A percentile compares a stretch with the other conserved stretches of the same genome.
phyloP scores from a whole-genome alignment of 2,329 filamentous ascomycete species.

The Cephalotrichum gorgonifer region DNA sequence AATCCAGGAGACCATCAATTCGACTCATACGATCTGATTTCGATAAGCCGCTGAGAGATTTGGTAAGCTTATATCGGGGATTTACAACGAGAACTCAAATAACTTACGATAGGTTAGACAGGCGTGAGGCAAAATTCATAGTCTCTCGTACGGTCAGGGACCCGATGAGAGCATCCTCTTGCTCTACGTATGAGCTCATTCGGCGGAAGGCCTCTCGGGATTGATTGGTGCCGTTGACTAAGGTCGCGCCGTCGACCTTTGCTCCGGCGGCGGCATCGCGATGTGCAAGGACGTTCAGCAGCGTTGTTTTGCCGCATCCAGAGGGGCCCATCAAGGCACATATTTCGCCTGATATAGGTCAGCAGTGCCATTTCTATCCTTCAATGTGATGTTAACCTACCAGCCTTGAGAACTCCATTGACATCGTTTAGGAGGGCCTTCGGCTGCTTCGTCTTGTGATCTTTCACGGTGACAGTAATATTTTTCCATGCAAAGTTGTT shows the following conservation, averaged over 20 bases:
- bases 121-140: conserved; percentile 63
- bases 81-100: neutral
- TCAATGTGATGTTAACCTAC: too few species aligned
- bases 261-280: conserved; percentile 32
- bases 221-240: conserved; percentile 49
- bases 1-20: conserved; percentile 55
- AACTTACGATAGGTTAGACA: conserved; percentile 45
- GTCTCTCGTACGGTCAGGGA: conserved; percentile 74
- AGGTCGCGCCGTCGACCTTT: conserved; percentile 37
- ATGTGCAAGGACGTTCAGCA: conserved; percentile 69
- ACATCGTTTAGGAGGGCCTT: conserved; percentile 9
- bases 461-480: conserved; percentile 60
- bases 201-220: conserved; percentile 47
- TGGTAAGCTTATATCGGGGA: too few species aligned
- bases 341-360: conserved; percentile 47
- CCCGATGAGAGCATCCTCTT: conserved; percentile 77
- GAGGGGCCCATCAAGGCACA: conserved; percentile 74
- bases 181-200: conserved; percentile 72
- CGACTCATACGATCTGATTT: conserved; percentile 48
- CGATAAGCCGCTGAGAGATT: conserved; percentile 19
- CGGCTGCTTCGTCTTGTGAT: conserved; percentile 30
- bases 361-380: conserved; percentile 3
- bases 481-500: conserved; percentile 54
- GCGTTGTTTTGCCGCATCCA: conserved; percentile 69
- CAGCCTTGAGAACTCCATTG: conserved; percentile 22